Conservation (phyloP, 2,329 filamentous ascomycete species). For the Aspergillus sp. region DNA sequence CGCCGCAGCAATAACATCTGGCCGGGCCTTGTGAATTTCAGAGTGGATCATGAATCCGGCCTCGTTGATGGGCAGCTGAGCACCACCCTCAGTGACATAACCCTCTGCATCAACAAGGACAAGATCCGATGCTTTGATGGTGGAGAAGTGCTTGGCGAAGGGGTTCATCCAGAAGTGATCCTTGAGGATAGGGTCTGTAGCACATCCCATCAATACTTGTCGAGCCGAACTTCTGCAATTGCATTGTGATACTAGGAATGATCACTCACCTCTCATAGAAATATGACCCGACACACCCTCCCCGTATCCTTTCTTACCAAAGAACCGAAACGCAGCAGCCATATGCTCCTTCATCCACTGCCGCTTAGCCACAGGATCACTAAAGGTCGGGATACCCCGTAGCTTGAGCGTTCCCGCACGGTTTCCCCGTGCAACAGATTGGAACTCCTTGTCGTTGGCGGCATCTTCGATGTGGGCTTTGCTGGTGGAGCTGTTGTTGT, state of each 20-base stretch:
- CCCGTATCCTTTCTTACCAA: conserved; percentile 43
- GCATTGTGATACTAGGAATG: too few species aligned
- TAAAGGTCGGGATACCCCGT: conserved; percentile 42
- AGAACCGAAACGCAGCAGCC: conserved; percentile 45
- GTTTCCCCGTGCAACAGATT: conserved; percentile 39
- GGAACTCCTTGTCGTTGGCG: conserved; percentile 32
- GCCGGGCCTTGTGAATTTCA: conserved; percentile 60
- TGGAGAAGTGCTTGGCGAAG: conserved; percentile 43
- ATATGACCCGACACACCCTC: conserved; percentile 48
- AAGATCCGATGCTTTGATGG: conserved; percentile 45
- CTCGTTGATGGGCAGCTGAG: conserved; percentile 42
- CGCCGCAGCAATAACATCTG: conserved; percentile 60
- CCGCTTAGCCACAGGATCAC: conserved; percentile 47
- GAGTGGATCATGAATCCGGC: conserved; percentile 63
- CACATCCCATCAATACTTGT: not conserved
- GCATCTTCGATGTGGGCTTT: conserved; percentile 17
- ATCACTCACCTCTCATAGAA: conserved; percentile 37
- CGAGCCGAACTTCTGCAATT: not conserved
- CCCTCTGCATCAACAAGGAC: conserved; percentile 44
- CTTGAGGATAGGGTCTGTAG: conserved; percentile 37
- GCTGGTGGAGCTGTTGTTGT: not conserved
- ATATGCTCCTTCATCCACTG: conserved; percentile 56
- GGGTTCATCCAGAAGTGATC: conserved; percentile 47
- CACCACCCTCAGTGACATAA: conserved; percentile 44
- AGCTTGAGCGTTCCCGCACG: conserved; percentile 40